Conservation (phyloP, 768 basidiomycete genomes). For the Phaeotremella fagi region DNA sequence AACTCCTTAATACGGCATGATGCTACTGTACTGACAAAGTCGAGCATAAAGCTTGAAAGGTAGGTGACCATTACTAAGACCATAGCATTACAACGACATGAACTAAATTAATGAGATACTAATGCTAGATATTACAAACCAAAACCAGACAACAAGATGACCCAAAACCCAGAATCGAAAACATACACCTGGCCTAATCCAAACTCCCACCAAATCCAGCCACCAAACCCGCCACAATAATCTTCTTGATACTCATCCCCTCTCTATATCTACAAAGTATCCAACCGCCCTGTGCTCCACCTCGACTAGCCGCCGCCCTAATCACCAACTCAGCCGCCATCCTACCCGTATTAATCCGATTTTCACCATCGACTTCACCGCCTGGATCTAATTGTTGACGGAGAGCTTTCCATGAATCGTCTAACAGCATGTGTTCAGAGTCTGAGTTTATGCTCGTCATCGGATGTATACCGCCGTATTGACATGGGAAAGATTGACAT, state of each 20-base stretch:
- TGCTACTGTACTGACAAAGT: no score
- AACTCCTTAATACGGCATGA: no score
- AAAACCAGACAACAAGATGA: no score
- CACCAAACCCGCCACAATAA: constrained; percentile 32
- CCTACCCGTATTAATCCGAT: constrained; percentile 44
- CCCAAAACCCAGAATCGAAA: no score
- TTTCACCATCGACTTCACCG: constrained; percentile 42
- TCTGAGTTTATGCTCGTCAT: constrained; percentile 14
- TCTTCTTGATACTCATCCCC: constrained; percentile 40
- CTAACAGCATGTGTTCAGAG: constrained; percentile 33
- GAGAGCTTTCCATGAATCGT: constrained; percentile 40
- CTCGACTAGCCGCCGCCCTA: constrained; percentile 26
- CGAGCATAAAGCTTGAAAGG: no score
- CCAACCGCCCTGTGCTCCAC: constrained; percentile 20
- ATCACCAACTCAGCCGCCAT: constrained; percentile 47
- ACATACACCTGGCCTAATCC: no score
- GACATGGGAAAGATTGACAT: constrained; percentile 42
- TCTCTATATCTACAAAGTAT: constrained; percentile 40
- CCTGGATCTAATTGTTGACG: constrained; percentile 36
- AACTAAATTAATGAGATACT: no score
- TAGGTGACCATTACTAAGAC: no score
- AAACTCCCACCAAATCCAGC: constrained; percentile 39
- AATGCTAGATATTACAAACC: no score
- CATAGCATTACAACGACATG: no score
- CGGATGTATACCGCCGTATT: constrained; percentile 31